phyloP scores from a whole-genome alignment of 2,329 filamentous ascomycete genomes.

The Apiospora arundinis region DNA sequence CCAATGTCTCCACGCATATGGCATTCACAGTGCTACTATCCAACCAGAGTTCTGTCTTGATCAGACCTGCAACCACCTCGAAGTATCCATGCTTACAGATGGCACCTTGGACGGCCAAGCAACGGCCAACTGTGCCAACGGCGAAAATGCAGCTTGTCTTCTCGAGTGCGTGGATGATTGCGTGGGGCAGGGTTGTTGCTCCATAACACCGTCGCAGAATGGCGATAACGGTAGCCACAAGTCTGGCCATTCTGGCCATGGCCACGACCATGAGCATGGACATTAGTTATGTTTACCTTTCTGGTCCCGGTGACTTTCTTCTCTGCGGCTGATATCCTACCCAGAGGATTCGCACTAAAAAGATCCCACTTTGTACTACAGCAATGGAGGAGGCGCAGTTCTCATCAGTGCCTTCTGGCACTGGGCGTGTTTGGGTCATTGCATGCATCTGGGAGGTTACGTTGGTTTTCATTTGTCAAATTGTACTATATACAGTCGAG shows the following conservation, averaged over 20 bases:
- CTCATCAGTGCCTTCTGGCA: neutral
- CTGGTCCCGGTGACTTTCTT: neutral
- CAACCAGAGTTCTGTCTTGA: slow-evolving; percentile 85
- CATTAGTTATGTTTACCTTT: slow-evolving; percentile 10
- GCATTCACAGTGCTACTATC: slow-evolving; percentile 96
- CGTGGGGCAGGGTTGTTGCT: slow-evolving; percentile 53
- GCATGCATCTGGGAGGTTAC: neutral
- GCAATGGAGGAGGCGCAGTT: neutral
- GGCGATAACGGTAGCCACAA: slow-evolving; percentile 18
- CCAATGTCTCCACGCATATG: slow-evolving; percentile 90
- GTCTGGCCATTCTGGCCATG: slow-evolving; percentile 23
- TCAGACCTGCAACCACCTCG: slow-evolving; percentile 46
- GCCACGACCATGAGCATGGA: slow-evolving; percentile 16
- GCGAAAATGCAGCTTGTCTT: slow-evolving; percentile 47
- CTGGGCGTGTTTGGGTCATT: neutral
- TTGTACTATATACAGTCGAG: slow-evolving; percentile 1
- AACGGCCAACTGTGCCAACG: slow-evolving; percentile 28
- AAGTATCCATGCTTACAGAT: slow-evolving; percentile 6
- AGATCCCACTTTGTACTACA: neutral
- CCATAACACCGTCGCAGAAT: slow-evolving; percentile 29
- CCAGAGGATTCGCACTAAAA: neutral
- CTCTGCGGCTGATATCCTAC: neutral
- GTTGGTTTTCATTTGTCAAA: neutral
- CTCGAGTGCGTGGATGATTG: slow-evolving; percentile 60
- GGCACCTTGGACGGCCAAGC: slow-evolving; percentile 34